phyloP scores from a whole-genome alignment of 2,329 filamentous ascomycete genomes.

The Stachybotrys chlorohalonatus region DNA sequence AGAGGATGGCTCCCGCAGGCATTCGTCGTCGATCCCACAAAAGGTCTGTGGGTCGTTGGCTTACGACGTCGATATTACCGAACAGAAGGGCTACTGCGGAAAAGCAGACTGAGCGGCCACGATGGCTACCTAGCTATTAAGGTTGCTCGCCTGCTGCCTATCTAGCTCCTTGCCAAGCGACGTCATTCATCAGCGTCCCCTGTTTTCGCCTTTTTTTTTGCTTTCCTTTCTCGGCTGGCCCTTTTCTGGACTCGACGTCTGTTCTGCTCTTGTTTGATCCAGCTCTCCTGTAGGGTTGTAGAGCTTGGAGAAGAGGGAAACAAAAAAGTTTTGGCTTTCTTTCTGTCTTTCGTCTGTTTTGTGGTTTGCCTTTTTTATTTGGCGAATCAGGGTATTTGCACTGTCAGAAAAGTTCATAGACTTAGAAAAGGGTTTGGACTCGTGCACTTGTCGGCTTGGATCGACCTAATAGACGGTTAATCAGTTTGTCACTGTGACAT shows the following conservation, averaged over 20 bases:
- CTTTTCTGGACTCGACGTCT: neutral
- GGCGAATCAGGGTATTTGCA: conserved; percentile 4
- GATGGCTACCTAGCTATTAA: too few species aligned
- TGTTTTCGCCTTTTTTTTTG: neutral
- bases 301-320: neutral
- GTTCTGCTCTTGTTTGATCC: neutral
- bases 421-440: conserved; percentile 3
- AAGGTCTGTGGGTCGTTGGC: too few species aligned
- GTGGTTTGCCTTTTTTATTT: neutral
- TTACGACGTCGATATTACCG: too few species aligned
- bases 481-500: neutral
- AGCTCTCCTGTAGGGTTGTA: neutral
- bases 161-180: too few species aligned
- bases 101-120: too few species aligned
- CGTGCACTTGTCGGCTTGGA: conserved; percentile 1
- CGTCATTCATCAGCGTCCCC: too few species aligned
- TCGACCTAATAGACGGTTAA: conserved; percentile 4
- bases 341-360: neutral
- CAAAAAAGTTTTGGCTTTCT: neutral
- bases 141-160: too few species aligned
- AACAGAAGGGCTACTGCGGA: too few species aligned
- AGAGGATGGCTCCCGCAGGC: too few species aligned
- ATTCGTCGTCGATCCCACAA: too few species aligned
- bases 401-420: conserved; percentile 6
- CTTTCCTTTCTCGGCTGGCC: neutral